phyloP scores from a whole-genome alignment of 306 rosid genomes.

The Mucuna pruriens region DNA sequence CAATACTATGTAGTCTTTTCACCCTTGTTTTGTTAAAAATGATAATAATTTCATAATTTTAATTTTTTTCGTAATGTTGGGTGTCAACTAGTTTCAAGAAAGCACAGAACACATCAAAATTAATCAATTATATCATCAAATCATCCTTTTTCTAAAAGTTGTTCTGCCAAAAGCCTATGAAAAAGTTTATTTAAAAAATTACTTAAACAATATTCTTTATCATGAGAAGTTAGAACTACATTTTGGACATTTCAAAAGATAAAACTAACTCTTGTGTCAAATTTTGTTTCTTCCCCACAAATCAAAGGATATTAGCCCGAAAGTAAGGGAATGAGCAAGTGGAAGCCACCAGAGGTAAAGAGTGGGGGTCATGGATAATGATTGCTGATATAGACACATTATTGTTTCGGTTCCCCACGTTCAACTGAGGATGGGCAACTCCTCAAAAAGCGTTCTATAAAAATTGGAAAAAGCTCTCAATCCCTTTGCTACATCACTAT shows the following conservation, averaged over 20 bases:
- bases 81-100: neutral
- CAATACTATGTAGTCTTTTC: neutral
- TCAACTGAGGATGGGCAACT: constrained; percentile 47
- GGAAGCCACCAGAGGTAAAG: constrained; percentile 25
- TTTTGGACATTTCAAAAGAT: neutral
- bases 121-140: neutral
- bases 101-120: neutral
- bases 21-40: neutral
- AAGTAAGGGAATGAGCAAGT: constrained; percentile 37
- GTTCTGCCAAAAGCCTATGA: neutral
- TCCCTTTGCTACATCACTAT: neutral
- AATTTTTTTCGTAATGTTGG: neutral
- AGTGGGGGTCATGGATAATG: constrained; percentile 42
- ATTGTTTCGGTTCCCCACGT: constrained; percentile 81
- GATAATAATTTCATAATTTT: neutral
- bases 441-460: constrained; percentile 30
- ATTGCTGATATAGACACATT: constrained; percentile 64
- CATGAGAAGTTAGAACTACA: neutral
- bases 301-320: constrained; percentile 14
- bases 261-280: neutral
- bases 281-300: neutral
- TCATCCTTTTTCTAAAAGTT: neutral
- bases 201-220: neutral
- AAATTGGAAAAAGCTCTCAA: neutral
- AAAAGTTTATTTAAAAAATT: neutral